Percentiles rank a stretch among this genome's conserved stretches.
These are phyloP conservation scores for Ceratocystis papillata DNA, from an alignment of 2,329 filamentous ascomycete species.

Conservation along the genomic window DNA sequence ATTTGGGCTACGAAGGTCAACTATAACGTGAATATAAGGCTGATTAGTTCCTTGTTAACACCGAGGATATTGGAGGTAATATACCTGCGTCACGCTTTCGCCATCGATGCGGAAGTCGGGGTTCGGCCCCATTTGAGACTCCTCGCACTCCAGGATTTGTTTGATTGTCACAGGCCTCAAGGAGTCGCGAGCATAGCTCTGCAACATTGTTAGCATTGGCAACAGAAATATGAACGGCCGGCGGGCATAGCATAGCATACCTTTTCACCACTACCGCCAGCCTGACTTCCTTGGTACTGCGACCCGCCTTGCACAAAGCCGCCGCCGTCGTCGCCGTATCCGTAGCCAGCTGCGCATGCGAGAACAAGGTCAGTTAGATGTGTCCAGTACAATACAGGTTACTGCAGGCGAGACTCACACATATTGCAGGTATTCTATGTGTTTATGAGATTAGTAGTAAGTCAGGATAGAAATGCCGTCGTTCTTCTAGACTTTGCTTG, in stretches of 20 bases:
- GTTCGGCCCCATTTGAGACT: constrained; percentile 53
- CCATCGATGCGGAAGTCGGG: constrained; percentile 73
- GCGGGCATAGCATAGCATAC: constrained; percentile 29
- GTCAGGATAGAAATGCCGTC: background rate
- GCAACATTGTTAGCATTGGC: background rate
- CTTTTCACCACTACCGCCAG: constrained; percentile 37
- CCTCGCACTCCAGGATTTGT: constrained; percentile 74
- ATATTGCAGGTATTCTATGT: background rate
- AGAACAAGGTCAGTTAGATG: background rate
- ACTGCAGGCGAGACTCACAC: background rate
- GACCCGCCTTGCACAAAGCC: constrained; percentile 52
- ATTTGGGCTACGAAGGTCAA: constrained; percentile 80
- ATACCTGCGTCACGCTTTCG: constrained; percentile 51
- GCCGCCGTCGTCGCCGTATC: constrained; percentile 50
- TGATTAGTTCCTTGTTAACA: background rate
- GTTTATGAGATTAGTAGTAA: background rate
- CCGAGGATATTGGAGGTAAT: background rate
- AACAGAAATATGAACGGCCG: background rate
- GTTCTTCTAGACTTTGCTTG: background rate
- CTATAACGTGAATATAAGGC: constrained; percentile 14
- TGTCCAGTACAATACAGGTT: background rate
- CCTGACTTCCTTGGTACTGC: constrained; percentile 45
- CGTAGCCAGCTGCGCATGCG: constrained; percentile 25
- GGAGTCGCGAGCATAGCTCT: constrained; percentile 67
- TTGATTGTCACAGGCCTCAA: constrained; percentile 92